A percentile compares a stretch with the other conserved stretches of the same genome.
These are phyloP conservation scores for Auricularia auricula-judae DNA, from an alignment of 768 basidiomycete species.

Conservation along the genomic window DNA sequence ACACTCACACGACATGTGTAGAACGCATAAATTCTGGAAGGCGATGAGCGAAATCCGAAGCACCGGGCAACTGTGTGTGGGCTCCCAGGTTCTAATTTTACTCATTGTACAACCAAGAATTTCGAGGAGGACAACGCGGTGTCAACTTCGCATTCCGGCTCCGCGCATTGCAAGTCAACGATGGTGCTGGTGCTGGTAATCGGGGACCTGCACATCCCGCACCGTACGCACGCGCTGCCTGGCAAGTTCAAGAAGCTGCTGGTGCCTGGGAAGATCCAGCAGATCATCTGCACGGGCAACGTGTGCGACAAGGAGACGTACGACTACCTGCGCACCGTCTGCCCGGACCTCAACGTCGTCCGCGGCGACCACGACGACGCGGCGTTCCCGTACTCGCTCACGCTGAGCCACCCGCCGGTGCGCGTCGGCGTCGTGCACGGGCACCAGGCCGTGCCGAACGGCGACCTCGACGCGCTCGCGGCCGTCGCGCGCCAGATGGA, in stretches of 20 bases:
- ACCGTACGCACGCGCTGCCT: conserved; percentile 77
- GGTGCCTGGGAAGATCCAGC: conserved; percentile 92
- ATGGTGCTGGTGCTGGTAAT: conserved; percentile 96
- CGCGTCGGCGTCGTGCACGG: conserved; percentile 90
- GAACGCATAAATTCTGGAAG: too few species aligned
- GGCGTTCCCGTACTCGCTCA: conserved; percentile 68
- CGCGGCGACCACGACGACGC: conserved; percentile 95
- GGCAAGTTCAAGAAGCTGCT: conserved; percentile 95
- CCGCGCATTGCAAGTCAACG: conserved; percentile 1
- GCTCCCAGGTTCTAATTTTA: too few species aligned
- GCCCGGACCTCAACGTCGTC: conserved; percentile 84
- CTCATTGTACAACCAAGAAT: too few species aligned
- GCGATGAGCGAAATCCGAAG: too few species aligned
- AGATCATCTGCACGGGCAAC: conserved; percentile 95
- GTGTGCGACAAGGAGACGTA: conserved; percentile 96
- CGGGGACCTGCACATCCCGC: conserved; percentile 95
- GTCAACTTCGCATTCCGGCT: too few species aligned
- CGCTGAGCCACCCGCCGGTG: conserved; percentile 73
- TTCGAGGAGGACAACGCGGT: too few species aligned
- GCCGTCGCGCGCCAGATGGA: conserved; percentile 33
- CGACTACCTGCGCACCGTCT: conserved; percentile 91
- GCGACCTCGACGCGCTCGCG: conserved; percentile 41
- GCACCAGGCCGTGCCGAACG: conserved; percentile 85
- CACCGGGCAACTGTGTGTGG: too few species aligned
- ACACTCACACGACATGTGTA: too few species aligned